Evolutionary conservation across 2,329 filamentous ascomycete species (phyloP), one percentile per base, ranked within the genome.

Genomic region (Coniochaeta hoffmannii): DNA sequence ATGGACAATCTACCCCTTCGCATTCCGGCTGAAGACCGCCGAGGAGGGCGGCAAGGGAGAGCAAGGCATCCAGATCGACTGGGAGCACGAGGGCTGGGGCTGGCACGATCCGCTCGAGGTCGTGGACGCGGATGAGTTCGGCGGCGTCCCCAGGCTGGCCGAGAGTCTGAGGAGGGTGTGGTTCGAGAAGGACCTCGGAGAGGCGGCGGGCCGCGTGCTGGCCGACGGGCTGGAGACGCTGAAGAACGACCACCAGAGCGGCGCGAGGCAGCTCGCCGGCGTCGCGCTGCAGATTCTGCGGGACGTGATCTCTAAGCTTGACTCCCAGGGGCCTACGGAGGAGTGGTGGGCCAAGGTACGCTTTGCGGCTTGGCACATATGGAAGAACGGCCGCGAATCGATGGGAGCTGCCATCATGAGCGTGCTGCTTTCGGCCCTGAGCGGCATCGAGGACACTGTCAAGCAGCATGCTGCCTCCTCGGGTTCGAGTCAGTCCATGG

Each of bases 1-100:
- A 63, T 88, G 85, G 84, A 82, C 74, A 6, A 75, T 88, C 50
- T 74, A 85, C 57, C 82, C 85, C 0, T 88, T 88, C 60, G 78
- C 75, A 0, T 88, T 81, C 64, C 67, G 74, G 8, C 70, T 86
- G 26, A 77, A 71, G 51, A 60, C 71, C 8, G 59, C 65, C 6
- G 53, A 61, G 0, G 68, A 73, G 32, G 71, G 71, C 19, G 69
- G 67, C 1, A 61, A 60, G 28, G 72, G 70, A 2, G 75, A 78
- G 55, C 64, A 72, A 11, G 71, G 70, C 6, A 82, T 88, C 55
- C 63, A 66, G 2, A 74, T 81, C 28, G 79, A 87, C 64, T 84
- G 80, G 80, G 85, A 88, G 65, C 83, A 87, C 60, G 76, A 81
- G 2, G 72, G 66, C 0, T 85, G 76, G 70, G 69, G 71, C 26